Percentiles rank a stretch among this genome's conserved stretches.
phyloP scores from a whole-genome alignment of 1,284 basidiomycete species.

The Ceratorhiza oryzae-sativae region DNA sequence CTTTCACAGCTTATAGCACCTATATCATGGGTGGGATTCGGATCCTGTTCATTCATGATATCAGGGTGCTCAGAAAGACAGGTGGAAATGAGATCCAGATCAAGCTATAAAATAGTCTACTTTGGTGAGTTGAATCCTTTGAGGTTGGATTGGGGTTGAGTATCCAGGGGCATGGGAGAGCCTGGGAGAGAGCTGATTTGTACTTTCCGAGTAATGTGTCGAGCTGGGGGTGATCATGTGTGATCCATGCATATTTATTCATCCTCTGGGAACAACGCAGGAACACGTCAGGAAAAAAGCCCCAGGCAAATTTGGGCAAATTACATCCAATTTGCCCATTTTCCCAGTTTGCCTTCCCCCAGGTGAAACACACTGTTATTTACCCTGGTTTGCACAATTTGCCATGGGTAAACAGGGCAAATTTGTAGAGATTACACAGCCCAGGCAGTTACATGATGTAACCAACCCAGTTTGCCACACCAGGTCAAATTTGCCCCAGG shows the following conservation, averaged over 20 bases:
- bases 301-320: too few species aligned
- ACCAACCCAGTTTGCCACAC: too few species aligned
- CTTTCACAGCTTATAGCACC: constrained; percentile 50
- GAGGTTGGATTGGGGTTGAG: not conserved
- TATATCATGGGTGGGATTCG: constrained; percentile 59
- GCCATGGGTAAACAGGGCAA: too few species aligned
- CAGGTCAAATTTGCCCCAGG: too few species aligned
- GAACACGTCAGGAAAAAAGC: too few species aligned
- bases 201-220: not conserved
- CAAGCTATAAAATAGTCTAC: constrained; percentile 63
- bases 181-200: not conserved
- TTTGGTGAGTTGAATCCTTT: constrained; percentile 52
- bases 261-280: too few species aligned
- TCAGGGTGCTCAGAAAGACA: constrained; percentile 56
- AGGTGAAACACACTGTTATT: too few species aligned
- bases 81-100: constrained; percentile 53
- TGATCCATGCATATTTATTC: not conserved
- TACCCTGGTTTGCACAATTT: too few species aligned
- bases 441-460: too few species aligned
- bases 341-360: too few species aligned
- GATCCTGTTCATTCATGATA: constrained; percentile 57
- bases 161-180: not conserved
- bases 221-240: not conserved
- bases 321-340: too few species aligned
- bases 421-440: too few species aligned